These are phyloP conservation scores for Stellera chamaejasme DNA, from an alignment of 345 rosid genomes.

Conservation along the genomic window DNA sequence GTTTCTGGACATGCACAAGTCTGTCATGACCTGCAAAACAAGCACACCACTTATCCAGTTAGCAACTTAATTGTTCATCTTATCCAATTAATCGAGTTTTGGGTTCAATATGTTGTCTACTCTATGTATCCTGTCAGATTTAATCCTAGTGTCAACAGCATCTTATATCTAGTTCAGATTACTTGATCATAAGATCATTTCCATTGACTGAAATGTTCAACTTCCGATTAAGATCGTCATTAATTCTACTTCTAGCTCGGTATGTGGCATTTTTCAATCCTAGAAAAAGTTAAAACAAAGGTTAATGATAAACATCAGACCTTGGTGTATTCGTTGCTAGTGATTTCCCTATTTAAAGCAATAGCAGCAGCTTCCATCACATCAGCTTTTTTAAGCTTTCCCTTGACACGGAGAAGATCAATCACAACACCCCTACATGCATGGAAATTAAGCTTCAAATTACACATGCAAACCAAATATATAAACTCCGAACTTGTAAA, in stretches of 20 bases:
- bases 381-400: constrained; percentile 63
- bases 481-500: too few species aligned
- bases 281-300: too few species aligned
- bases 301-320: constrained; percentile 21
- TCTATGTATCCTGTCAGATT: neutral
- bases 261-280: neutral
- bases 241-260: neutral
- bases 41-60: too few species aligned
- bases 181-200: too few species aligned
- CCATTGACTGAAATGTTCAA: neutral
- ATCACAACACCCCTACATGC: constrained; percentile 59
- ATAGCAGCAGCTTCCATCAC: constrained; percentile 38
- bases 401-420: constrained; percentile 39
- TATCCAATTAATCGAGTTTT: neutral
- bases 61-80: neutral
- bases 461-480: too few species aligned
- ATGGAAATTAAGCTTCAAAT: neutral
- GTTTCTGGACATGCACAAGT: constrained; percentile 4
- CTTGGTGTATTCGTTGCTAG: too few species aligned
- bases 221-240: neutral
- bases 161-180: too few species aligned
- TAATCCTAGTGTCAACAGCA: neutral
- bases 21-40: constrained; percentile 7
- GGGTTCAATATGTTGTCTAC: neutral
- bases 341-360: neutral